These are phyloP conservation scores for Colletotrichum trifolii DNA, from an alignment of 2,329 filamentous ascomycete genomes.

Conservation along the genomic window DNA sequence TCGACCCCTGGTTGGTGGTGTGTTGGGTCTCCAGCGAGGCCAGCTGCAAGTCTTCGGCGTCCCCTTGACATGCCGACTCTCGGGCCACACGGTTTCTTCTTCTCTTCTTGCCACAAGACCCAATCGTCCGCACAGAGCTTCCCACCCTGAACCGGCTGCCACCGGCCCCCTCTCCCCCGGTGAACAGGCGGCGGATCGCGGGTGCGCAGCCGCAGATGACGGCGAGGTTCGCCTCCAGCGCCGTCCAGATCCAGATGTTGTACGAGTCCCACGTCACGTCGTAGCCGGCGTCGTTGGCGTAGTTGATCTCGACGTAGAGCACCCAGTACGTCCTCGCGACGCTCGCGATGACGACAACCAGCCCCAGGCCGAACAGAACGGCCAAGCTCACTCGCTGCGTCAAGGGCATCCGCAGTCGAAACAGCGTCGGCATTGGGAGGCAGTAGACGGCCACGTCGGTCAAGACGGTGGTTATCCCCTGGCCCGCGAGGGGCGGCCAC, in stretches of 20 bases:
- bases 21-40: background rate
- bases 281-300: conserved; percentile 46
- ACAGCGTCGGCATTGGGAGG: conserved; percentile 50
- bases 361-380: conserved; percentile 50
- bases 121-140: conserved; percentile 10
- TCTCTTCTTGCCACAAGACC: background rate
- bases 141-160: conserved; percentile 1
- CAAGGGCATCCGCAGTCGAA: conserved; percentile 45
- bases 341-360: conserved; percentile 50
- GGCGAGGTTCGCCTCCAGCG: conserved; percentile 54
- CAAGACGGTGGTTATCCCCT: conserved; percentile 46
- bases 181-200: background rate
- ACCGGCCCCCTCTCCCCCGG: background rate
- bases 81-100: background rate
- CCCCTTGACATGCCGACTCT: too few species aligned
- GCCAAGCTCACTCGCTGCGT: conserved; percentile 49
- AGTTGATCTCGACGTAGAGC: conserved; percentile 41
- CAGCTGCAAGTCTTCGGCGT: background rate
- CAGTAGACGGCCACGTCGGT: conserved; percentile 51
- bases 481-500: conserved; percentile 41
- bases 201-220: conserved; percentile 51
- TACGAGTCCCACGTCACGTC: conserved; percentile 55
- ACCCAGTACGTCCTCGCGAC: conserved; percentile 52
- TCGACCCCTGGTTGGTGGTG: background rate
- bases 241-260: conserved; percentile 55